phyloP scores from a whole-genome alignment of 2,329 filamentous ascomycete species.

The Aspergillus viridinutans region DNA sequence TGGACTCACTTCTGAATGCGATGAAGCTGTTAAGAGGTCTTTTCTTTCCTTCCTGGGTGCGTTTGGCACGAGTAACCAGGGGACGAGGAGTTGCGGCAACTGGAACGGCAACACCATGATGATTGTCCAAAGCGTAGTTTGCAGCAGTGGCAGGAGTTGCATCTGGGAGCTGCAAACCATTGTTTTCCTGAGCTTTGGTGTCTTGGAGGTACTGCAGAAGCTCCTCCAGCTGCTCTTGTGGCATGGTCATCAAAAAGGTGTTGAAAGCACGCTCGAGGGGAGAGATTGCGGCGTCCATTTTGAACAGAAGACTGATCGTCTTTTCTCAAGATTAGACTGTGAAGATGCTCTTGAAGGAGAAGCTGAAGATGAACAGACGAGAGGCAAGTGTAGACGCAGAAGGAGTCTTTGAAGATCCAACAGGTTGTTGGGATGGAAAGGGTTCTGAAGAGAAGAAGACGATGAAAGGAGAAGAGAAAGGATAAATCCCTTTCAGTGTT shows the following conservation, averaged over 20 bases:
- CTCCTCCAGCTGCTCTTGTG: slow-evolving; percentile 19
- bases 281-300: slow-evolving; percentile 15
- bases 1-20: slow-evolving; percentile 33
- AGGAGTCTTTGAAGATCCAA: neutral
- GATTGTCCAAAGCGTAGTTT: slow-evolving; percentile 1
- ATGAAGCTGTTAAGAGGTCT: slow-evolving; percentile 38
- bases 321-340: neutral
- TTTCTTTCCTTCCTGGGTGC: slow-evolving; percentile 17
- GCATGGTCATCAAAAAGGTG: slow-evolving; percentile 22
- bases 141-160: slow-evolving; percentile 2
- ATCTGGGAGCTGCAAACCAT: slow-evolving; percentile 2
- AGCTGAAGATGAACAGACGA: neutral
- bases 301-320: neutral
- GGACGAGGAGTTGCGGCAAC: slow-evolving; percentile 5
- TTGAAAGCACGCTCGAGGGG: slow-evolving; percentile 24
- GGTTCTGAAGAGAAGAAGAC: neutral
- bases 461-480: neutral
- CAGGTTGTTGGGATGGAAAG: neutral
- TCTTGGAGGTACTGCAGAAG: slow-evolving; percentile 17
- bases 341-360: neutral
- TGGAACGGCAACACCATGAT: slow-evolving; percentile 4
- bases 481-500: slow-evolving; percentile 1
- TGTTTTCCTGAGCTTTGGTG: slow-evolving; percentile 4
- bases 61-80: slow-evolving; percentile 15
- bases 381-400: neutral